These are phyloP conservation scores for Glutinoglossum americanum DNA, from an alignment of 495 filamentous ascomycete species.

Conservation along the genomic window DNA sequence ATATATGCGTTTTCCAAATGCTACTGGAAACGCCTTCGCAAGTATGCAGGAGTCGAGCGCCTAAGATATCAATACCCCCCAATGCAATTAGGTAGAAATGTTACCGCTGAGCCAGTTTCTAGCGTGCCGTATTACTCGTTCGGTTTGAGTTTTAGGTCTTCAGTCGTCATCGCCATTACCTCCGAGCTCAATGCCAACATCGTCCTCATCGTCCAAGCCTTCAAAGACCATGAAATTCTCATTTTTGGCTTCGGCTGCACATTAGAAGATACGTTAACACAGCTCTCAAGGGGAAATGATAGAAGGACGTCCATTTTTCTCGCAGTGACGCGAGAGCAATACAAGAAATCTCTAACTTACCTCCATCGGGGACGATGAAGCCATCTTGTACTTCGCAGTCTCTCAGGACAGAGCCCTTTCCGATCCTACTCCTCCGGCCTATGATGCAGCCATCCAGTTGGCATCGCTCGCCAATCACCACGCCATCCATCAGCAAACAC, in stretches of 20 bases:
- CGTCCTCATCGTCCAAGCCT: constrained; percentile 30
- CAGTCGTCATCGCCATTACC: neutral
- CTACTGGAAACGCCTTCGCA: neutral
- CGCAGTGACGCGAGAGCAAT: neutral
- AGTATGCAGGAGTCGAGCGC: neutral
- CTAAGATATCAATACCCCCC: too few species aligned
- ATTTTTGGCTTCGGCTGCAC: constrained; percentile 49
- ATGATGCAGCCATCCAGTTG: constrained; percentile 66
- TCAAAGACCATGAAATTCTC: constrained; percentile 75
- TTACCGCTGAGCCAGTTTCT: neutral
- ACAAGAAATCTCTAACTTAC: constrained; percentile 22
- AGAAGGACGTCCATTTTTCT: neutral
- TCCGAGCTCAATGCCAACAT: neutral
- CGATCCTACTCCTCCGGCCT: constrained; percentile 52
- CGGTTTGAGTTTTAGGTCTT: too few species aligned
- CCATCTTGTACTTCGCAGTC: constrained; percentile 86
- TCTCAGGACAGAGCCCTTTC: constrained; percentile 49
- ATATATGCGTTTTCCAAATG: too few species aligned
- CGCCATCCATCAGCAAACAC: constrained; percentile 82
- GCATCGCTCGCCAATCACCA: constrained; percentile 52
- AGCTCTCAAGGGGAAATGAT: neutral
- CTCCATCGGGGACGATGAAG: constrained; percentile 55
- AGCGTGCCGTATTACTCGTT: neutral
- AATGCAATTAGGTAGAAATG: too few species aligned
- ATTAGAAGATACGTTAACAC: neutral